Evolutionary conservation across 805 yeast species (phyloP), one percentile per base, ranked within the genome.

Genomic region (Scheffersomyces lignosus): DNA sequence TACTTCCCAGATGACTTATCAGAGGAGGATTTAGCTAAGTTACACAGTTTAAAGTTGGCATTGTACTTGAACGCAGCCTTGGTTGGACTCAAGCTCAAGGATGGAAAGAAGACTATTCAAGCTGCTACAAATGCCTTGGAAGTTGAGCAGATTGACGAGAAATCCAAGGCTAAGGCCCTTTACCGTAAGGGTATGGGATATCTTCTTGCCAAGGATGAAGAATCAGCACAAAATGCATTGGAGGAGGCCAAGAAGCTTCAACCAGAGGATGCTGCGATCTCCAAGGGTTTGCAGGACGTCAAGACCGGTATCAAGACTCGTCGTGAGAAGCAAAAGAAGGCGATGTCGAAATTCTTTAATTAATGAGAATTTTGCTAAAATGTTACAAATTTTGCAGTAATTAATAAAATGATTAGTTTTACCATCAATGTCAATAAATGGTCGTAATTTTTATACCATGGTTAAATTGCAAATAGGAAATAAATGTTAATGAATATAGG

Each of bases 171-270:
- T 13, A 90, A 90, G 68, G 97, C 96, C 0, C 66, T 78, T 29
- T 90, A 81, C 69, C 81, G 98, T 59, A 81, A 91, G 60, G 96
- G 95, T 25, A 66, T 75, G 54, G 96, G 93, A 1, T 74, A 80
- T 51, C 61, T 78, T 41, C 62, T 75, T 6, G 65, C 72, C 15
- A 83, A 83, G 53, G 81, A 86, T 53, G 82, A 80, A 36, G 91
- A 83, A 20, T 75, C 70, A 39, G 95, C 96, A 0, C 65, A 83
- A 34, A 62, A 58, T 9, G 83, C 82, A 43, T 73, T 89, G 39
- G 77, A 80, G 46, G 67, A 71, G 42, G 96, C 97, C 0, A 61
- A 78, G 17, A 62, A 70, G 38, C 60, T 75, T 27, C 76, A 82
- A 23, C 95, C 93, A 23, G 65, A 68, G 15, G 97, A 90, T 53